Evolutionary conservation across 2,329 filamentous ascomycete genomes (phyloP).

Genomic region (Penicillium sp.): DNA sequence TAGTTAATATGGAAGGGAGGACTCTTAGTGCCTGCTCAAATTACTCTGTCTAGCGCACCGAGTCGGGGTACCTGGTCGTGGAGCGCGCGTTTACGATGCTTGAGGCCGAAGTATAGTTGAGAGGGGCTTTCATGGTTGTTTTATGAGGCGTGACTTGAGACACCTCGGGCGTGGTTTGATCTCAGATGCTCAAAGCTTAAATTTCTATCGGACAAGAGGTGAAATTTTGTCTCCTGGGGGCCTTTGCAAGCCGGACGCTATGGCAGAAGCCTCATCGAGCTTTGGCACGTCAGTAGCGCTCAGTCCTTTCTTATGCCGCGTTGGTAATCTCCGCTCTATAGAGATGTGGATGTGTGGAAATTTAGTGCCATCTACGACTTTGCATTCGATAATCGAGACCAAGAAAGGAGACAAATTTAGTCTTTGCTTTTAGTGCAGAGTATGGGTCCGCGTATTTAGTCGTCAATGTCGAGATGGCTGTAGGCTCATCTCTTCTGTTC

Average conservation of each 20-base stretch:
- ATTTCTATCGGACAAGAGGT: not conserved
- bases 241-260: not conserved
- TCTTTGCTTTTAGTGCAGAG: too few relatives aligned
- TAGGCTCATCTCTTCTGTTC: not conserved
- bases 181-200: not conserved
- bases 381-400: not conserved
- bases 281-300: constrained; percentile 7
- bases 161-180: not conserved
- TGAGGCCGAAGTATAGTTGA: not conserved
- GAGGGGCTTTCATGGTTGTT: not conserved
- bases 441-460: not conserved
- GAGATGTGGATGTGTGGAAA: constrained; percentile 12
- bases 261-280: not conserved
- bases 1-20: not conserved
- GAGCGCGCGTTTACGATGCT: not conserved
- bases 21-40: not conserved
- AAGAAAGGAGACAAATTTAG: not conserved
- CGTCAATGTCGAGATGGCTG: not conserved
- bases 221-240: not conserved
- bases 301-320: constrained; percentile 1
- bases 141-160: not conserved
- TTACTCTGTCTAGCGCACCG: not conserved
- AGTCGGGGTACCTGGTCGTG: constrained; percentile 1
- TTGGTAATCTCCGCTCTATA: constrained; percentile 8
- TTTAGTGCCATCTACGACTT: not conserved